Percentiles rank a stretch among this genome's conserved stretches.
Evolutionary conservation across 2,329 filamentous ascomycete genomes (phyloP).

Genomic region (Diaporthe humulicola): DNA sequence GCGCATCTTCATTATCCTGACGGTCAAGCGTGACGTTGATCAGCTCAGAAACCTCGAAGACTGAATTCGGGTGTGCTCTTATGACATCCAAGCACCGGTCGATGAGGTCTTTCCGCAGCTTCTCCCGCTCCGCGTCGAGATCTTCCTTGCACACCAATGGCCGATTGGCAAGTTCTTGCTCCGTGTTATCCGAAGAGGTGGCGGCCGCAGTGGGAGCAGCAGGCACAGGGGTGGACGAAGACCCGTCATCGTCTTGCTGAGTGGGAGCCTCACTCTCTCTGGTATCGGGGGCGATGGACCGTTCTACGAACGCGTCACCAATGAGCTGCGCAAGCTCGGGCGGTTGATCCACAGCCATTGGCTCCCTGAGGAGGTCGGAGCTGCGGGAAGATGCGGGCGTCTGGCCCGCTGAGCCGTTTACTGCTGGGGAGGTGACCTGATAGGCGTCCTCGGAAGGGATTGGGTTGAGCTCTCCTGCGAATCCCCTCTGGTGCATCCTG

Average conservation of each 20-base stretch:
- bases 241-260: conserved; percentile 40
- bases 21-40: conserved; percentile 79
- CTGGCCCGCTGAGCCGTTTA: conserved; percentile 45
- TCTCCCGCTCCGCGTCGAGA: conserved; percentile 80
- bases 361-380: conserved; percentile 41
- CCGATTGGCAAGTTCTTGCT: conserved; percentile 41
- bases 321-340: conserved; percentile 46
- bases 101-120: conserved; percentile 82
- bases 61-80: conserved; percentile 86
- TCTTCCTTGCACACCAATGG: conserved; percentile 77
- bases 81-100: conserved; percentile 93
- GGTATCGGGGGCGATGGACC: conserved; percentile 45
- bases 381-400: conserved; percentile 32
- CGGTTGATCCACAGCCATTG: conserved; percentile 50
- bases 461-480: conserved; percentile 73
- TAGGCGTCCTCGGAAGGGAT: conserved; percentile 73
- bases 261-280: conserved; percentile 43
- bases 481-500: conserved; percentile 68
- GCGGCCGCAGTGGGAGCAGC: conserved; percentile 31
- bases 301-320: conserved; percentile 43
- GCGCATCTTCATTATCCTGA: conserved; percentile 66
- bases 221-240: conserved; percentile 23
- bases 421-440: conserved; percentile 47
- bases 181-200: conserved; percentile 41
- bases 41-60: conserved; percentile 91